These are phyloP conservation scores for Medicago truncatula DNA, from an alignment of 306 rosid genomes.

Conservation along the genomic window DNA sequence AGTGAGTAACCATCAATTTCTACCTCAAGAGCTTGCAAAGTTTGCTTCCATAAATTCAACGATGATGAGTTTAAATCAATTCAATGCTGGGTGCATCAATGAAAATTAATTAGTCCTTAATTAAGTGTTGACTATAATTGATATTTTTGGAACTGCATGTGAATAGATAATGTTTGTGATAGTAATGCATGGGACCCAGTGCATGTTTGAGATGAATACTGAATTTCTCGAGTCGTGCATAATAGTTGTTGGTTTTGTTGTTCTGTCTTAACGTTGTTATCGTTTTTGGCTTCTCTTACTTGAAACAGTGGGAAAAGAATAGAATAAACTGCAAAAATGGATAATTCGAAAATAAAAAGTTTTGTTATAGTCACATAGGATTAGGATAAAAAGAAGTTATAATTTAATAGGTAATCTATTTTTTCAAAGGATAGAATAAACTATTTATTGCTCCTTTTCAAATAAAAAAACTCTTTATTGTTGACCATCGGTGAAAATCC, in stretches of 20 bases:
- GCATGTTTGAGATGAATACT: constrained; percentile 58
- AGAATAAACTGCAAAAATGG: too few species aligned
- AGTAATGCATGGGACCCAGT: constrained; percentile 37
- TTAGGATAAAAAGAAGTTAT: too few species aligned
- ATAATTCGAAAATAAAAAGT: too few species aligned
- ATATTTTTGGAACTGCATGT: background rate
- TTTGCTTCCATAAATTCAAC: constrained; percentile 60
- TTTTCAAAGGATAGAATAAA: too few species aligned
- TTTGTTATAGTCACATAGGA: too few species aligned
- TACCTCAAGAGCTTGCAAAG: constrained; percentile 68
- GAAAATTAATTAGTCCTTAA: background rate
- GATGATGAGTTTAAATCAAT: constrained; percentile 66
- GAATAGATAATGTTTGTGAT: background rate
- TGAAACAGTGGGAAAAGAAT: too few species aligned
- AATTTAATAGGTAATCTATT: too few species aligned
- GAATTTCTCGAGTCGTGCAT: constrained; percentile 51
- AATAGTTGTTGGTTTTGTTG: constrained; percentile 42
- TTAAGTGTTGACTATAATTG: background rate
- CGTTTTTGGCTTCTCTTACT: constrained; percentile 42
- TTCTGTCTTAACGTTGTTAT: constrained; percentile 44
- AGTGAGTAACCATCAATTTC: constrained; percentile 52
- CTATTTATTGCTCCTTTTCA: too few species aligned
- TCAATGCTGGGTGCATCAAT: constrained; percentile 56
- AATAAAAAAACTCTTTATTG: too few species aligned
- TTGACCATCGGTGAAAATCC: too few species aligned